phyloP scores from a whole-genome alignment of 257 asterid genomes.

The Nicotiana benthamiana region DNA sequence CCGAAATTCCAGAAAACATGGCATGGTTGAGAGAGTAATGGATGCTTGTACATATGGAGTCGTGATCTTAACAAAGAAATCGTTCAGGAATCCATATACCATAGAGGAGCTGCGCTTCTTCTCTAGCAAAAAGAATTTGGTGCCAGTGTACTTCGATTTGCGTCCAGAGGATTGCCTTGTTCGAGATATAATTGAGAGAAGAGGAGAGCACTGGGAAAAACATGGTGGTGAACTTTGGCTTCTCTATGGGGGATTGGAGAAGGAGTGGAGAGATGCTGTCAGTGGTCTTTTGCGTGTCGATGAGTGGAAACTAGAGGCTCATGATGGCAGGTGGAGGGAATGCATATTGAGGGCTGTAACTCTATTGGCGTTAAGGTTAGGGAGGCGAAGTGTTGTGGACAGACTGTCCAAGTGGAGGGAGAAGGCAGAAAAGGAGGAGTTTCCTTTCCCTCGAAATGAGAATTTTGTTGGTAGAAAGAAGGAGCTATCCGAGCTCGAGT shows the following conservation, averaged over 20 bases:
- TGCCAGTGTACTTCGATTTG: constrained; percentile 81
- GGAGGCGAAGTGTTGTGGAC: constrained; percentile 83
- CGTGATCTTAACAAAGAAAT: constrained; percentile 76
- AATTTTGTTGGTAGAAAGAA: constrained; percentile 76
- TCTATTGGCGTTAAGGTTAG: constrained; percentile 81
- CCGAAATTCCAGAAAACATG: constrained; percentile 59
- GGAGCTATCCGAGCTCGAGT: constrained; percentile 71
- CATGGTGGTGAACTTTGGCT: constrained; percentile 94
- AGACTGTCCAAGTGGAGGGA: constrained; percentile 74
- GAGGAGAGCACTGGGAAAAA: constrained; percentile 95
- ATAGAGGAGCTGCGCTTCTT: constrained; percentile 80
- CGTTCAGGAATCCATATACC: constrained; percentile 74
- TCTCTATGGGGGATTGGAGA: constrained; percentile 76
- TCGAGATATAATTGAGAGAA: constrained; percentile 76
- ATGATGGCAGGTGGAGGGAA: constrained; percentile 87
- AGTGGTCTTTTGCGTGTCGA: constrained; percentile 66
- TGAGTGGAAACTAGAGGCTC: constrained; percentile 93
- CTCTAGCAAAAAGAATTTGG: constrained; percentile 86
- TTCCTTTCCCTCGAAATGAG: constrained; percentile 70
- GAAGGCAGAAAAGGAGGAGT: constrained; percentile 70
- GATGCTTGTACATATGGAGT: constrained; percentile 76
- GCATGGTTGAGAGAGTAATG: constrained; percentile 65
- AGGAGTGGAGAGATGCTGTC: constrained; percentile 90
- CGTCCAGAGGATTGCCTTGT: constrained; percentile 85
- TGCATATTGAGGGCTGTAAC: constrained; percentile 80